A percentile compares a stretch with the other conserved stretches of the same genome.
Conservation (phyloP, 495 filamentous ascomycete species). For the Aspergillus affinis region DNA sequence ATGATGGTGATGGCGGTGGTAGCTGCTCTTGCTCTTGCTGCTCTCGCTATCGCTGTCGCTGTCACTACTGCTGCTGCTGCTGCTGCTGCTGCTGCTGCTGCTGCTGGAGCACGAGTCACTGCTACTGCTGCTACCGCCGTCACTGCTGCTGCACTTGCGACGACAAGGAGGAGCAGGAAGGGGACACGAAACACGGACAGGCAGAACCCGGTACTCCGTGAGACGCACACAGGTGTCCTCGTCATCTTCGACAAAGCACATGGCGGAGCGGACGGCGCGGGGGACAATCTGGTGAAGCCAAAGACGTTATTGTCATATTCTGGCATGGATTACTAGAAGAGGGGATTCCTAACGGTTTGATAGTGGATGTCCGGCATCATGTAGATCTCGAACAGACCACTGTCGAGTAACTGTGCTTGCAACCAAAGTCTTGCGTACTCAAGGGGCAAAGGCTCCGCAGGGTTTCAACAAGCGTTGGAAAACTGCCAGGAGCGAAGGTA, state of each 20-base stretch:
- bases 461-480: not conserved
- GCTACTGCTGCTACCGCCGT: not conserved
- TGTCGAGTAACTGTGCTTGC: not conserved
- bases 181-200: constrained; percentile 14
- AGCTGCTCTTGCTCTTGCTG: constrained; percentile 6
- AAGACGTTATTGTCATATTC: not conserved
- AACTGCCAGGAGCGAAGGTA: not conserved
- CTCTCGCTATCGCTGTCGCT: constrained; percentile 1
- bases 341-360: not conserved
- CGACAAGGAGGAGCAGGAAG: constrained; percentile 2
- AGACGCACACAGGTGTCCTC: constrained; percentile 17
- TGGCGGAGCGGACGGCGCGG: constrained; percentile 4
- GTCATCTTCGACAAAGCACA: constrained; percentile 22
- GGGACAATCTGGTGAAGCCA: not conserved
- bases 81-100: constrained; percentile 7
- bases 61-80: constrained; percentile 2
- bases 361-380: not conserved
- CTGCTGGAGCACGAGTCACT: not conserved
- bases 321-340: not conserved
- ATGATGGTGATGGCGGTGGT: constrained; percentile 2
- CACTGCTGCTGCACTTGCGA: not conserved
- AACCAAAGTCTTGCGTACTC: not conserved
- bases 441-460: not conserved
- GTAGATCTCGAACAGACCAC: not conserved
- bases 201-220: constrained; percentile 12